Evolutionary conservation across 768 basidiomycete species (phyloP).

Genomic region (Lentinus tigrinus): DNA sequence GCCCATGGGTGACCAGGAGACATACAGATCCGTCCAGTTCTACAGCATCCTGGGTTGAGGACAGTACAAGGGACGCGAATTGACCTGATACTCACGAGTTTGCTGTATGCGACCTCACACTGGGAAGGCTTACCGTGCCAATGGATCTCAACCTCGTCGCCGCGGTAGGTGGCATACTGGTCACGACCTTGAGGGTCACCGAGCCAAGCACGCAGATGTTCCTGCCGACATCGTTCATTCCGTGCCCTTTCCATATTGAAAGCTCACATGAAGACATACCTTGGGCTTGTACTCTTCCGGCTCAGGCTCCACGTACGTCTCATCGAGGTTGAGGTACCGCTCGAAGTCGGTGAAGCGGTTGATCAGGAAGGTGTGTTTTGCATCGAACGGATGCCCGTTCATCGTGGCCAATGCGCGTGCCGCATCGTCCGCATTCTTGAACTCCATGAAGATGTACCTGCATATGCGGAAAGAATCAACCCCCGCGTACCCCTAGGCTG

Average conservation of each 20-base stretch:
- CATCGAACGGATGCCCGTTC: conserved; percentile 82
- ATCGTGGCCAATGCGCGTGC: conserved; percentile 62
- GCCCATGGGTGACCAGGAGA: conserved; percentile 95
- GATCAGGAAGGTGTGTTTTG: conserved; percentile 79
- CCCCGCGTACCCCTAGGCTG: background rate
- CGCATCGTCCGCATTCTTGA: conserved; percentile 69
- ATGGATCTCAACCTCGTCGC: conserved; percentile 84
- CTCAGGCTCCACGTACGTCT: conserved; percentile 75
- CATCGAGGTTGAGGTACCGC: conserved; percentile 71
- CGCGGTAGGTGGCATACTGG: conserved; percentile 92
- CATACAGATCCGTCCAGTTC: conserved; percentile 97
- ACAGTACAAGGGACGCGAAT: background rate
- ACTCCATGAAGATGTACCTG: conserved; percentile 85
- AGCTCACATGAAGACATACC: conserved; percentile 38
- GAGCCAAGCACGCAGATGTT: conserved; percentile 94
- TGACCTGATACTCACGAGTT: conserved; percentile 54
- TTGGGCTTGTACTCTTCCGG: conserved; percentile 71
- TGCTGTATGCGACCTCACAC: conserved; percentile 71
- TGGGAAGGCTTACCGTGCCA: conserved; percentile 94
- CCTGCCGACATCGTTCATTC: conserved; percentile 44
- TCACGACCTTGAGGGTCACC: conserved; percentile 91
- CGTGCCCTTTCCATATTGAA: background rate
- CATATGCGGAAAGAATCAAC: background rate
- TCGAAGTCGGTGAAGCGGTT: conserved; percentile 92
- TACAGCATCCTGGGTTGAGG: conserved; percentile 26